These are phyloP conservation scores for Craterostigma plantagineum DNA, from an alignment of 257 asterid genomes.

Conservation along the genomic window DNA sequence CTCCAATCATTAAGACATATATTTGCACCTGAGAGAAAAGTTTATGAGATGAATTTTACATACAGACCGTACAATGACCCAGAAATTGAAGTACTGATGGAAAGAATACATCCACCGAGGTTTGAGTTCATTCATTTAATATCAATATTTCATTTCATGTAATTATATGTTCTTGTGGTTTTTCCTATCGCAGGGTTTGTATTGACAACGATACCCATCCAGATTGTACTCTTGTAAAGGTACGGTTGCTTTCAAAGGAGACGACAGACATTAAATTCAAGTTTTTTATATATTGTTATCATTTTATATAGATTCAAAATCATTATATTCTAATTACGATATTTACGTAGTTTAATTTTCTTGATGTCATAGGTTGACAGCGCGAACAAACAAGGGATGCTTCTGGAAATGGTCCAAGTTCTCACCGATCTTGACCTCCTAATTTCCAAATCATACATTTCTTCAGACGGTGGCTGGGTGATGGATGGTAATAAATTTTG, in stretches of 20 bases:
- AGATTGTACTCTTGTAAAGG: constrained; percentile 80
- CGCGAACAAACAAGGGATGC: not conserved
- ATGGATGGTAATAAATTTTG: too few species aligned
- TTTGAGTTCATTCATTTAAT: constrained; percentile 7
- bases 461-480: not conserved
- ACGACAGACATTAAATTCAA: too few species aligned
- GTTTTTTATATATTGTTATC: too few species aligned
- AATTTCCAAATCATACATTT: not conserved
- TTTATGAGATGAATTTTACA: constrained; percentile 42
- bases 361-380: too few species aligned
- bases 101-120: constrained; percentile 86
- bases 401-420: not conserved
- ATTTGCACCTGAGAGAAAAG: too few species aligned
- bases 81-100: constrained; percentile 38
- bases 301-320: not conserved
- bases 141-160: not conserved
- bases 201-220: constrained; percentile 52
- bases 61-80: constrained; percentile 54
- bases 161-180: not conserved
- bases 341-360: too few species aligned
- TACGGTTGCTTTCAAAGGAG: constrained; percentile 12
- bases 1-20: too few species aligned
- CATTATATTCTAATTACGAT: not conserved
- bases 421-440: not conserved
- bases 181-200: constrained; percentile 40